Percentiles rank a stretch among this genome's conserved stretches.
Conservation (phyloP, 139 green algal genomes). For the Tetratostichococcus sp. region DNA sequence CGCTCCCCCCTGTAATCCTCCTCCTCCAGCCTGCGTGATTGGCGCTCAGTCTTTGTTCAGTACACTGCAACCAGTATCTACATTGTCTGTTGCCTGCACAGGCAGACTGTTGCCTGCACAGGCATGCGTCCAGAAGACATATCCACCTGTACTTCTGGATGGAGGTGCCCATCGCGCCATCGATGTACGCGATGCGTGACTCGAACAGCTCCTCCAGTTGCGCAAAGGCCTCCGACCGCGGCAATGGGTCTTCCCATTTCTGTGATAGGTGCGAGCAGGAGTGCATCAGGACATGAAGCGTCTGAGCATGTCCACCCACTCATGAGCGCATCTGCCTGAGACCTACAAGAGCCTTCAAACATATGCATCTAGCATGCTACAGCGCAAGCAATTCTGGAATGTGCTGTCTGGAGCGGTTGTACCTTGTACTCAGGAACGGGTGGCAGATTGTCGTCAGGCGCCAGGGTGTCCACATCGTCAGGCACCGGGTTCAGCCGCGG, state of each 20-base stretch:
- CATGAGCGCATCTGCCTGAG: no score
- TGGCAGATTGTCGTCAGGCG: constrained; percentile 29
- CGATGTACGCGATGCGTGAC: constrained; percentile 91
- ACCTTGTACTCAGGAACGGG: constrained; percentile 51
- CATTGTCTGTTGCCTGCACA: no score
- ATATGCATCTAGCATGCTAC: no score
- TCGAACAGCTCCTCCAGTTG: constrained; percentile 75
- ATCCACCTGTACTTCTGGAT: constrained; percentile 62
- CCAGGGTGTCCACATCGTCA: constrained; percentile 37
- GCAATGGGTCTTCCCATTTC: constrained; percentile 2
- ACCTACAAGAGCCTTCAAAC: no score
- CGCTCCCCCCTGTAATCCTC: constrained; percentile 82
- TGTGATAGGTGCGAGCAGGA: neutral
- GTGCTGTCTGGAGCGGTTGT: no score
- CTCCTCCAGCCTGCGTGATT: constrained; percentile 66
- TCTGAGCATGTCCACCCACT: no score
- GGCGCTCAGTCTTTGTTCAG: neutral
- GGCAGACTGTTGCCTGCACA: no score
- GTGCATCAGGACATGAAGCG: no score
- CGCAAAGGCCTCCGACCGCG: constrained; percentile 54
- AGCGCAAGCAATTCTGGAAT: no score
- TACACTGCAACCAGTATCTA: no score
- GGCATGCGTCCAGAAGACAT: neutral
- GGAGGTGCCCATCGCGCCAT: constrained; percentile 95
- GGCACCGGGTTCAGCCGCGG: constrained; percentile 50